These are phyloP conservation scores for Geopyxis carbonaria DNA, from an alignment of 495 filamentous ascomycete genomes.

Conservation along the genomic window DNA sequence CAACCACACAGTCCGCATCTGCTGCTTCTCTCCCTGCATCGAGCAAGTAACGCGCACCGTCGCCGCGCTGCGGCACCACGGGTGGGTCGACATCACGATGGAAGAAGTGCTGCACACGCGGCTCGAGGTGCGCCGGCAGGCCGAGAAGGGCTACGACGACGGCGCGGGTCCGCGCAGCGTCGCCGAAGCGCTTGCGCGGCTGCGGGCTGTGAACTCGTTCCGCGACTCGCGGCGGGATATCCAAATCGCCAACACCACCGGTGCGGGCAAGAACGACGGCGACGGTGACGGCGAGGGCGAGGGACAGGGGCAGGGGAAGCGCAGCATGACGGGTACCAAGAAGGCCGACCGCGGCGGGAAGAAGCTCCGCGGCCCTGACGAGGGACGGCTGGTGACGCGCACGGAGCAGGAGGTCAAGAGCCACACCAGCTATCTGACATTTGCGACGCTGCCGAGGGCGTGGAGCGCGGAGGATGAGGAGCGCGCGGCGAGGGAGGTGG, in stretches of 20 bases:
- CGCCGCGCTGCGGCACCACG: constrained; percentile 52
- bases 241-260: constrained; percentile 1
- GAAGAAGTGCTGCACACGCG: constrained; percentile 61
- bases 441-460: constrained; percentile 69
- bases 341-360: constrained; percentile 19
- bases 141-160: constrained; percentile 34
- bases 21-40: constrained; percentile 91
- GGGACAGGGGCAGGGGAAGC: constrained; percentile 14
- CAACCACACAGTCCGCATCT: constrained; percentile 48
- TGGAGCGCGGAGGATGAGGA: constrained; percentile 75
- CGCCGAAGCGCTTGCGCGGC: constrained; percentile 53
- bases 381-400: constrained; percentile 60
- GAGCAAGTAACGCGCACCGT: constrained; percentile 83
- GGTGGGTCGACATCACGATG: constrained; percentile 88
- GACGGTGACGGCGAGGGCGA: constrained; percentile 16
- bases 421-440: constrained; percentile 88
- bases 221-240: constrained; percentile 14
- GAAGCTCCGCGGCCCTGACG: constrained; percentile 18
- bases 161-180: constrained; percentile 43
- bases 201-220: constrained; percentile 50
- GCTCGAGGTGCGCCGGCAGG: constrained; percentile 64
- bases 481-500: constrained; percentile 32
- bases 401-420: constrained; percentile 79
- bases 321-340: constrained; percentile 25
- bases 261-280: constrained; percentile 19